Conservation (phyloP, 495 filamentous ascomycete species). For the Xylaria acuta region DNA sequence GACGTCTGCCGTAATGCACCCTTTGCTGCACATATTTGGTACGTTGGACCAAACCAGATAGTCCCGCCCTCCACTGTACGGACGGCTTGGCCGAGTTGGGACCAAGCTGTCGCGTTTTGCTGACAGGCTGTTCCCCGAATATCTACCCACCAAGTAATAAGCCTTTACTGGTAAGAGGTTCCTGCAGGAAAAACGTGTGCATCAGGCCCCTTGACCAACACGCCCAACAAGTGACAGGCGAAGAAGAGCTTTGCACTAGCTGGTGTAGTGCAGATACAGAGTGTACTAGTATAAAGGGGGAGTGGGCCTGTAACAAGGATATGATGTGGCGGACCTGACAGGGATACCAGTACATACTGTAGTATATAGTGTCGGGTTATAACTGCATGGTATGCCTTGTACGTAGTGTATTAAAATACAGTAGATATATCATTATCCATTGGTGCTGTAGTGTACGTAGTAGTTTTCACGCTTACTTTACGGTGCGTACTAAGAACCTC, state of each 20-base stretch:
- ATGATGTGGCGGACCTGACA: background rate
- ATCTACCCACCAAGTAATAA: background rate
- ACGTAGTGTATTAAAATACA: background rate
- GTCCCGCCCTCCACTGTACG: background rate
- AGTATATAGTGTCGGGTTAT: too few species aligned
- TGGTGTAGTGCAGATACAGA: too few species aligned
- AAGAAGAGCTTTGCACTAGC: background rate
- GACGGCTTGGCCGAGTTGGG: constrained; percentile 3
- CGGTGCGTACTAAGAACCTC: background rate
- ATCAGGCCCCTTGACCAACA: background rate
- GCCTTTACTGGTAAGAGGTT: background rate
- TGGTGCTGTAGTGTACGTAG: too few species aligned
- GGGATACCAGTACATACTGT: background rate
- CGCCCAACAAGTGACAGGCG: background rate
- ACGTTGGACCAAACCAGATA: background rate
- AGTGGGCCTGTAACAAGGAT: background rate
- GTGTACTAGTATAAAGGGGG: constrained; percentile 4
- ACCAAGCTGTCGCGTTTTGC: background rate
- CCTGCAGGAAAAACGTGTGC: constrained; percentile 20
- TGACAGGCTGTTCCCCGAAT: background rate
- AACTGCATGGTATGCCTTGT: too few species aligned
- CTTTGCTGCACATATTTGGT: too few species aligned
- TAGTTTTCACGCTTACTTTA: background rate
- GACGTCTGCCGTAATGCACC: background rate
- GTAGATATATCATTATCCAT: too few species aligned